phyloP scores from a whole-genome alignment of 2,329 filamentous ascomycete genomes.

The Colletotrichum theobromicola region DNA sequence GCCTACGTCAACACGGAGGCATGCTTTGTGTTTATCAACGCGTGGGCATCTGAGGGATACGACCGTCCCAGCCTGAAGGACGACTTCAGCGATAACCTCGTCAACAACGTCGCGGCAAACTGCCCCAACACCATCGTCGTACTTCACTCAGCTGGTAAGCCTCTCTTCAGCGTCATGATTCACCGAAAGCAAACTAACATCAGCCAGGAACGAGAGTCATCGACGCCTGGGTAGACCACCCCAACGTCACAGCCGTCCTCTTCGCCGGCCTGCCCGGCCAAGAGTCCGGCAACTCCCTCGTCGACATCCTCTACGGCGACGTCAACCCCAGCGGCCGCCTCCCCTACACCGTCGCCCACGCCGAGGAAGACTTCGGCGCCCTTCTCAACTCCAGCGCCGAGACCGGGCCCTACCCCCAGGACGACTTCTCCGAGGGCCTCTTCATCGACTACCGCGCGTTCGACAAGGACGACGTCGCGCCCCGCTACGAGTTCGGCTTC shows the following conservation, averaged over 20 bases:
- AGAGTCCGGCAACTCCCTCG: slow-evolving; percentile 54
- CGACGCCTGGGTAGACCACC: slow-evolving; percentile 54
- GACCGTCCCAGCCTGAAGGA: slow-evolving; percentile 68
- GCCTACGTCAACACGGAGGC: slow-evolving; percentile 62
- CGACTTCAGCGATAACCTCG: slow-evolving; percentile 64
- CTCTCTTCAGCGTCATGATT: slow-evolving; percentile 40
- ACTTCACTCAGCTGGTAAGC: slow-evolving; percentile 62
- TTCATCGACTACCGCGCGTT: slow-evolving; percentile 86
- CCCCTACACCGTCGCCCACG: slow-evolving; percentile 72
- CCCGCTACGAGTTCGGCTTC: slow-evolving; percentile 80
- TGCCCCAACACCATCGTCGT: slow-evolving; percentile 67
- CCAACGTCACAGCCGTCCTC: slow-evolving; percentile 60
- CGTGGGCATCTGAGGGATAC: slow-evolving; percentile 68
- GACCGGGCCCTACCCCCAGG: slow-evolving; percentile 61
- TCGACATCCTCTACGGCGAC: slow-evolving; percentile 52
- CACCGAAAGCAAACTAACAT: not conserved
- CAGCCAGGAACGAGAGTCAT: slow-evolving; percentile 38
- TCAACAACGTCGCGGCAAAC: slow-evolving; percentile 50
- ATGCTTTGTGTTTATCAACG: slow-evolving; percentile 72
- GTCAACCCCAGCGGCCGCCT: slow-evolving; percentile 66
- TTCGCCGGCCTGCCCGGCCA: slow-evolving; percentile 61
- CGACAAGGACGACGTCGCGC: slow-evolving; percentile 71
- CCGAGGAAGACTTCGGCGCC: slow-evolving; percentile 75
- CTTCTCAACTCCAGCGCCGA: slow-evolving; percentile 58
- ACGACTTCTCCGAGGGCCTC: slow-evolving; percentile 77